These are phyloP conservation scores for Wickerhamiella allomyrinae DNA, from an alignment of 805 yeast species.

Conservation along the genomic window DNA sequence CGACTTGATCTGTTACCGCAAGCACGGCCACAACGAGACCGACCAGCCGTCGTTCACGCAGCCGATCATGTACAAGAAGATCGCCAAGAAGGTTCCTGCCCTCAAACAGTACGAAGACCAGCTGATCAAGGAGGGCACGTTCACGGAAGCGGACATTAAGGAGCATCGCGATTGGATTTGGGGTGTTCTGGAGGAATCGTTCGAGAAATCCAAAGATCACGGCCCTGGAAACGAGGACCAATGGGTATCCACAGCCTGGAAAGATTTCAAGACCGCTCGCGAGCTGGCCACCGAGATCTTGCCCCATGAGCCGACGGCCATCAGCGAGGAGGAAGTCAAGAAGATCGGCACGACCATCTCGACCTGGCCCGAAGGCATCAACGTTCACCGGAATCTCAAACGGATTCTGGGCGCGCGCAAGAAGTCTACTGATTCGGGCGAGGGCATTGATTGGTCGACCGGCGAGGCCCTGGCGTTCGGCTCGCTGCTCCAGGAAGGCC, in stretches of 20 bases:
- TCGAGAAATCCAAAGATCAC: conserved; percentile 76
- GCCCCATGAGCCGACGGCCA: conserved; percentile 93
- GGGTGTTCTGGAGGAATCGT: conserved; percentile 83
- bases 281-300: conserved; percentile 90
- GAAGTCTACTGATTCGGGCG: conserved; percentile 76
- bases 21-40: conserved; percentile 98
- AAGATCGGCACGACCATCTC: conserved; percentile 68
- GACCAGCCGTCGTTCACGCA: conserved; percentile 99
- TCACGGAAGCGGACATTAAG: conserved; percentile 76
- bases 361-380: conserved; percentile 73
- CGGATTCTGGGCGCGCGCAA: conserved; percentile 81
- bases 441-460: conserved; percentile 97
- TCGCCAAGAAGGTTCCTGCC: conserved; percentile 79
- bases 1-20: conserved; percentile 97
- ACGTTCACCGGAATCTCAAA: conserved; percentile 87
- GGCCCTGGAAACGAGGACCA: conserved; percentile 81
- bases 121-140: conserved; percentile 73
- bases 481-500: conserved; percentile 80
- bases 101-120: conserved; percentile 72
- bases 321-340: conserved; percentile 54
- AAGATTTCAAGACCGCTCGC: conserved; percentile 93
- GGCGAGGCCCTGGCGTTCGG: conserved; percentile 99
- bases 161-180: conserved; percentile 99
- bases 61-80: conserved; percentile 89
- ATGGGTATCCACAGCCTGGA: conserved; percentile 99